phyloP scores from a whole-genome alignment of 2,329 filamentous ascomycete genomes.

The Tolypocladium ophioglossoides region DNA sequence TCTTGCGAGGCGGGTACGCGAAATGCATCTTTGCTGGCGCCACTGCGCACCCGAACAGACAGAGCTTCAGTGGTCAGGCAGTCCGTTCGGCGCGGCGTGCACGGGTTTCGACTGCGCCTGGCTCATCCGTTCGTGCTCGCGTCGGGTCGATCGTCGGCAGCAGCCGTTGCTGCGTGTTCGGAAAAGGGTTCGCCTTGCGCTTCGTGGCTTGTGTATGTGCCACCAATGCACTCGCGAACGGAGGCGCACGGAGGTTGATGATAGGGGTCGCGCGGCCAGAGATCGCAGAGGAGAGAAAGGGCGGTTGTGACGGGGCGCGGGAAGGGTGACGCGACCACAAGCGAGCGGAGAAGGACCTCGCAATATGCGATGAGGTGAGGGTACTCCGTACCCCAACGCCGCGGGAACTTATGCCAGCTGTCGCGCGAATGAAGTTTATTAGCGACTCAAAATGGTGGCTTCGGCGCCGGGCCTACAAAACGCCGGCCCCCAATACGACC shows the following conservation, averaged over 20 bases:
- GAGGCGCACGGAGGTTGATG: not conserved
- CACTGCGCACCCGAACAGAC: not conserved
- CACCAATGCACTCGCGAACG: not conserved
- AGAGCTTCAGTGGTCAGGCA: not conserved
- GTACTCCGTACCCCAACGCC: not conserved
- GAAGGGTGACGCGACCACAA: not conserved
- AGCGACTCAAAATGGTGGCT: not conserved
- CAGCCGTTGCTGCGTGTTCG: not conserved
- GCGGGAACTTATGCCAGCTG: not conserved
- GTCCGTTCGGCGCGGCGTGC: not conserved
- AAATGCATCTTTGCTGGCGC: constrained; percentile 60
- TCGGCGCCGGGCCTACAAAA: constrained; percentile 7
- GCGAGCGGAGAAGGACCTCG: not conserved
- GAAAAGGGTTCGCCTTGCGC: not conserved
- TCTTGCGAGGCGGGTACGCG: constrained; percentile 78
- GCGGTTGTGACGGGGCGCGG: not conserved
- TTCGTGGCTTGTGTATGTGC: not conserved
- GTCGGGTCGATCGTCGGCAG: not conserved
- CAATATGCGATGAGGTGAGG: not conserved
- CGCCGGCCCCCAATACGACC: constrained; percentile 1
- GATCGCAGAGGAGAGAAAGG: not conserved
- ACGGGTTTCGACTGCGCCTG: not conserved
- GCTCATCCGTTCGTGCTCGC: constrained; percentile 1
- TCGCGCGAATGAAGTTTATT: not conserved
- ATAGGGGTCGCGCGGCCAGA: not conserved